Evolutionary conservation across 768 basidiomycete species (phyloP), one percentile per base, ranked within the genome.

Genomic region (Psilocybe cubensis): DNA sequence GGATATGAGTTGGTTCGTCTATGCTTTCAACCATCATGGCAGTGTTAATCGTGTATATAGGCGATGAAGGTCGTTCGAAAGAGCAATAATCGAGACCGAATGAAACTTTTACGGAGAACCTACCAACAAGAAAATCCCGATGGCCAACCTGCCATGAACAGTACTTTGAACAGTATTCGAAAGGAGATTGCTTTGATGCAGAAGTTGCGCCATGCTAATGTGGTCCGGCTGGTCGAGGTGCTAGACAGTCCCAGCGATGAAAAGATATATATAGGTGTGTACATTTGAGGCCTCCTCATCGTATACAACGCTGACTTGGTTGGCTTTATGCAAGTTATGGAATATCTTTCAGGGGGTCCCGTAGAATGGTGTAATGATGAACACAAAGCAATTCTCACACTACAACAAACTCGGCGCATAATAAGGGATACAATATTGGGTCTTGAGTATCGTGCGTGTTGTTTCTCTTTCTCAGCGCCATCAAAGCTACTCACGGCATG

Each of bases 171-270:
- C 67, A 91, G 87, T 69, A 88, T 95, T 56, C 84, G 84, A 62
- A 88, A 86, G 67, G 94, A 96, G 74, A 90, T 96, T 43, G 93
- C 93, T 3, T 90, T 96, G 68, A 91, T 97, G 89, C 94, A 91
- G 77, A 89, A 88, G 63, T 91, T 89, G 68, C 78, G 83, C 45
- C 92, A 94, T 68, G 83, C 86, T 2, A 84, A 94, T 70, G 80
- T 94, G 45, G 92, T 92, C 18, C 80, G 84, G 52, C 79, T 96
- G 56, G 79, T 89, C 56, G 95, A 97, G 70, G 92, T 96, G 65
- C 92, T 97, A 60, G 94, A 96, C 71, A 94, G 95, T 72, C 86
- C 84, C 42, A 79, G 80, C 33, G 85, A 86, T 41, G 88, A 90
- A 62, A 88, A 89, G 71, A 88, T 96, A 44, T 96, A 89, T 73